Base-by-base conservation (phyloP, 331 rosid genomes). In the Phaseolus coccineus region DNA sequence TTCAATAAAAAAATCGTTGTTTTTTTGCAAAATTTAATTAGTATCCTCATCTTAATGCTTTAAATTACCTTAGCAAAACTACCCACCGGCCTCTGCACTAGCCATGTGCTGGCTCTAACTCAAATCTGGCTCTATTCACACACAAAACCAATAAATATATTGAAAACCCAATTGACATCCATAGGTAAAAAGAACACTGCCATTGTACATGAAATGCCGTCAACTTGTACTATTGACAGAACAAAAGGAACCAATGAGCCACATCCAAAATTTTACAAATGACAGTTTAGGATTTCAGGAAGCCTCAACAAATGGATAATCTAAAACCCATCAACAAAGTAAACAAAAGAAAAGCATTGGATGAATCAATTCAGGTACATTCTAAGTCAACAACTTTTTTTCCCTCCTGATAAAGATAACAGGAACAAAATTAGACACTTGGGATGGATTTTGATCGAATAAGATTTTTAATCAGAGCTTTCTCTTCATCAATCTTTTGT, bases 391-490 rank as follows among this genome's bases (percentile, higher is more conserved):
- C 27, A 75, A 57, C 68, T n/a, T 19, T 73, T 27, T 53, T 65
- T 13, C 25, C 2, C 53, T 53, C 57, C 53, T n/a, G 74, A 68
- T 25, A 42, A 27, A 67, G 24, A 11, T 46, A 61, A 55, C 42
- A 47, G 76, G 37, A 61, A 48, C 53, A 52, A 55, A 57, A 8
- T 69, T 77, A 93, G 73, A 95, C 40, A 14, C 78, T 84, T 25
- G 98, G 99, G 62, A 93, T 33, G 30, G 96, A 85, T 87, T 96
- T 96, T 14, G 92, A 91, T 66, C 90, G 87, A 76, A 96, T 89
- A 28, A 88, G 77, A 83, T 86, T 85, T 80, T 96, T 96, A 71
- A 96, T 96, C 57, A 91, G 71, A 69, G 94, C 98, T 88, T 93
- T 96, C 89, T 91, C 98, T 71, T 93, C 96, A 44, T 93, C 98